Conservation (phyloP, 2,329 filamentous ascomycete genomes). For the Colletotrichum orchidophilum region DNA sequence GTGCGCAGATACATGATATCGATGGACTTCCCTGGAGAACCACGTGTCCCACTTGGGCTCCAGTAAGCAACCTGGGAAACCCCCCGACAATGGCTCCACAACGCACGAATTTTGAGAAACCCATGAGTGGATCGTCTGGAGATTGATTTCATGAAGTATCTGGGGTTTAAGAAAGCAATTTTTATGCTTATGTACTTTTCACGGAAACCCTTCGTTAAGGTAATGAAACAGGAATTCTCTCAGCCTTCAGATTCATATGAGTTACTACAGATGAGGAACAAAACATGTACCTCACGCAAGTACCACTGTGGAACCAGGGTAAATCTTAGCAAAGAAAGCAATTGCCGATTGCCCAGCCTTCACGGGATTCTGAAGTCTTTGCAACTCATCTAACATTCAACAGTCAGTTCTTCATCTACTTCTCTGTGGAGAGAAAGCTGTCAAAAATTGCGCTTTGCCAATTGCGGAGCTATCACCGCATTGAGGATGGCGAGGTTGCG, state of each 20-base stretch:
- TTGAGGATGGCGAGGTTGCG: neutral
- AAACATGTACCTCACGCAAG: too few species aligned
- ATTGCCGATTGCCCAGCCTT: neutral
- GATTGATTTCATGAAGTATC: neutral
- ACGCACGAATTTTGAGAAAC: neutral
- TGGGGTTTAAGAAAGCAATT: too few species aligned
- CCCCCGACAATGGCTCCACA: neutral
- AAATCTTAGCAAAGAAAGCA: neutral
- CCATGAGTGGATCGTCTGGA: neutral
- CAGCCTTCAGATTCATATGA: neutral
- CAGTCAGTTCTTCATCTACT: too few species aligned
- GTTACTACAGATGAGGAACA: neutral
- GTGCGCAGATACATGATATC: too few species aligned
- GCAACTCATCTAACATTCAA: neutral
- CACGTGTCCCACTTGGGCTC: neutral
- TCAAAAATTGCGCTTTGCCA: neutral
- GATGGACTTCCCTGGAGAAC: too few species aligned
- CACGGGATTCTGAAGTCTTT: neutral
- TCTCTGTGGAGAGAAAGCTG: neutral
- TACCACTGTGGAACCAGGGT: neutral
- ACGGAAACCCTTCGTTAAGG: too few species aligned
- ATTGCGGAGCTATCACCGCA: constrained; percentile 26
- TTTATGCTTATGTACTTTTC: too few species aligned
- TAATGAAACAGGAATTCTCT: too few species aligned
- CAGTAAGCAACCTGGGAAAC: neutral